Conservation (phyloP, 2,329 filamentous ascomycete species). For the Phaeoacremonium minimum region DNA sequence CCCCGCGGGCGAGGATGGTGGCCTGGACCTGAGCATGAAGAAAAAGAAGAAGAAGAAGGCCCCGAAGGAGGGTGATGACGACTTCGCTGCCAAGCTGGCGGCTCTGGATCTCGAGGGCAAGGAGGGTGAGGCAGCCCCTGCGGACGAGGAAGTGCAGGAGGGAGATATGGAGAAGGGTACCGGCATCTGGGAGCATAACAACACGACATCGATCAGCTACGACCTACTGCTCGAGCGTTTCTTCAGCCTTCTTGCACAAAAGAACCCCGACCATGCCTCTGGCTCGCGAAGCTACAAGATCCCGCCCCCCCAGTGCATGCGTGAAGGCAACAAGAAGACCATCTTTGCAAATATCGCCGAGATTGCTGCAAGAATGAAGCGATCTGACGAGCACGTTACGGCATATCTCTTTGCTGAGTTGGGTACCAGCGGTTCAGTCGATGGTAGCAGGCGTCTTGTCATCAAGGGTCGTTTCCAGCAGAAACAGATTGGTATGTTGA, state of each 20-base stretch:
- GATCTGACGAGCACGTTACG: constrained; percentile 95
- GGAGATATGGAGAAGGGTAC: constrained; percentile 86
- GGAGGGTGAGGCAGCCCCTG: constrained; percentile 49
- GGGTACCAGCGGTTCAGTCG: constrained; percentile 93
- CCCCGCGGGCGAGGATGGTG: constrained; percentile 57
- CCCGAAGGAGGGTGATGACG: constrained; percentile 46
- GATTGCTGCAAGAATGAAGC: constrained; percentile 99
- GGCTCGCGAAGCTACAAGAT: constrained; percentile 98
- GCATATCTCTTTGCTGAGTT: constrained; percentile 96
- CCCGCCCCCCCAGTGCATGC: constrained; percentile 93
- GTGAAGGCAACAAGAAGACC: constrained; percentile 99
- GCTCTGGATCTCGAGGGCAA: constrained; percentile 57
- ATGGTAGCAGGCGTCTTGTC: constrained; percentile 86
- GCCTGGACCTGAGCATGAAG: constrained; percentile 51
- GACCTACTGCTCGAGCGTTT: constrained; percentile 83
- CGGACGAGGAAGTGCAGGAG: constrained; percentile 50
- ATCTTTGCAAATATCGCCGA: constrained; percentile 99
- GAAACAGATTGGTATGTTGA: constrained; percentile 98
- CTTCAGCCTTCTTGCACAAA: constrained; percentile 89
- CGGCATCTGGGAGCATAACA: constrained; percentile 84
- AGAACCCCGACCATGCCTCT: constrained; percentile 92
- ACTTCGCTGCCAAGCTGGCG: constrained; percentile 56
- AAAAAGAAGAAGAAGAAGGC: constrained; percentile 92
- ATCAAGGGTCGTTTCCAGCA: constrained; percentile 99
- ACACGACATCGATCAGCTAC: constrained; percentile 76